These are phyloP conservation scores for Miscanthus sacchariflorus DNA, from an alignment of 202 grass and related monocot genomes.

Conservation along the genomic window DNA sequence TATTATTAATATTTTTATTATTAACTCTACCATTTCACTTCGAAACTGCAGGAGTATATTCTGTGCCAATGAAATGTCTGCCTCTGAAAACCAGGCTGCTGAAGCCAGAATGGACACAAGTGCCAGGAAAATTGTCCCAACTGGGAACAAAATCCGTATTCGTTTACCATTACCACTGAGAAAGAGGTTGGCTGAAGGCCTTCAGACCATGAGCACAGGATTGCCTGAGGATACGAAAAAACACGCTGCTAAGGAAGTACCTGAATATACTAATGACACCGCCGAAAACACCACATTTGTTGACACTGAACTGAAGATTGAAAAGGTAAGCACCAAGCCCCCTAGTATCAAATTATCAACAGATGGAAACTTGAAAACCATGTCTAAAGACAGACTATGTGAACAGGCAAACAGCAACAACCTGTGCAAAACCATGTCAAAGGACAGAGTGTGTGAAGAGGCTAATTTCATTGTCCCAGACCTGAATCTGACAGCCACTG, in stretches of 20 bases:
- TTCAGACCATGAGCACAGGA: neutral
- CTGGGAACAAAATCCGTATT: constrained; percentile 43
- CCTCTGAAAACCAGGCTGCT: constrained; percentile 37
- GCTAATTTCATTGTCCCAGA: neutral
- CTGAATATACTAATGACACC: neutral
- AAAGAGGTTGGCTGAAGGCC: constrained; percentile 30
- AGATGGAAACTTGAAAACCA: neutral
- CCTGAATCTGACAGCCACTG: neutral
- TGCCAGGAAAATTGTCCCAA: constrained; percentile 26
- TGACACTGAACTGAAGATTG: neutral
- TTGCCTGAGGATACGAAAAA: constrained; percentile 8
- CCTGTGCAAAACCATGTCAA: constrained; percentile 25
- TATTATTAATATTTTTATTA: constrained; percentile 12
- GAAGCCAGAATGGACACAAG: constrained; percentile 33
- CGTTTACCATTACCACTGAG: constrained; percentile 44
- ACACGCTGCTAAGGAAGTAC: constrained; percentile 1
- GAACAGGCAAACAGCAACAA: constrained; percentile 21
- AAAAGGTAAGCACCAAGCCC: constrained; percentile 11
- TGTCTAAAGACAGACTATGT: neutral
- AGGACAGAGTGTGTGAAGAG: constrained; percentile 9
- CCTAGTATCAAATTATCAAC: neutral
- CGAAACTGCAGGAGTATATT: constrained; percentile 37
- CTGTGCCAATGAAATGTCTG: constrained; percentile 31
- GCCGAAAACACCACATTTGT: neutral
- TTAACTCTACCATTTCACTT: constrained; percentile 22